A percentile compares a stretch with the other conserved stretches of the same genome.
These are phyloP conservation scores for Euphorbia corollata DNA, from an alignment of 441 rosid species.

Conservation along the genomic window DNA sequence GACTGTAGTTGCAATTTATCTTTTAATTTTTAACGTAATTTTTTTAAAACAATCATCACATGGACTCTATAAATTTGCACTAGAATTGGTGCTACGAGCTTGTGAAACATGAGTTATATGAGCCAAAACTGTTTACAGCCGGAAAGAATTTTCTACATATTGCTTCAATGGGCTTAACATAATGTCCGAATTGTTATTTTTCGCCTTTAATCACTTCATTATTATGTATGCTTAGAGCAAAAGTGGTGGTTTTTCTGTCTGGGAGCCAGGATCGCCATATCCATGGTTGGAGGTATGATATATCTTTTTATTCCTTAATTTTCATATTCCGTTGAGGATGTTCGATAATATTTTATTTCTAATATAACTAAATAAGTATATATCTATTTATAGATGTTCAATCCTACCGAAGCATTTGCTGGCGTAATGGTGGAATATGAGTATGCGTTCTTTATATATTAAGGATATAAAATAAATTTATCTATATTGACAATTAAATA, in stretches of 20 bases:
- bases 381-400: constrained; percentile 33
- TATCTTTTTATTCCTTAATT: not conserved
- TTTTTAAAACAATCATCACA: too few species aligned
- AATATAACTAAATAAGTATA: not conserved
- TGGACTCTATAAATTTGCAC: too few species aligned
- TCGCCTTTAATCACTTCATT: not conserved
- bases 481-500: not conserved
- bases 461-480: too few species aligned
- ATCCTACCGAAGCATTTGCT: constrained; percentile 53
- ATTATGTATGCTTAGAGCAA: constrained; percentile 32
- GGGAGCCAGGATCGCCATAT: constrained; percentile 57
- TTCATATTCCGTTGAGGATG: not conserved
- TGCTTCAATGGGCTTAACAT: not conserved
- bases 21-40: too few species aligned
- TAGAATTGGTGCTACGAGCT: too few species aligned
- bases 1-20: too few species aligned
- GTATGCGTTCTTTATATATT: constrained; percentile 5
- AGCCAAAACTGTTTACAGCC: too few species aligned
- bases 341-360: not conserved
- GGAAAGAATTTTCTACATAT: too few species aligned
- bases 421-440: constrained; percentile 49
- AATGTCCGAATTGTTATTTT: too few species aligned
- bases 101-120: too few species aligned
- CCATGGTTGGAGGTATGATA: constrained; percentile 48
- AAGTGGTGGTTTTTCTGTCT: constrained; percentile 55